These are phyloP conservation scores for Globisporangium alternatum DNA, from an alignment of 352 stramenopile genomes.

Conservation along the genomic window DNA sequence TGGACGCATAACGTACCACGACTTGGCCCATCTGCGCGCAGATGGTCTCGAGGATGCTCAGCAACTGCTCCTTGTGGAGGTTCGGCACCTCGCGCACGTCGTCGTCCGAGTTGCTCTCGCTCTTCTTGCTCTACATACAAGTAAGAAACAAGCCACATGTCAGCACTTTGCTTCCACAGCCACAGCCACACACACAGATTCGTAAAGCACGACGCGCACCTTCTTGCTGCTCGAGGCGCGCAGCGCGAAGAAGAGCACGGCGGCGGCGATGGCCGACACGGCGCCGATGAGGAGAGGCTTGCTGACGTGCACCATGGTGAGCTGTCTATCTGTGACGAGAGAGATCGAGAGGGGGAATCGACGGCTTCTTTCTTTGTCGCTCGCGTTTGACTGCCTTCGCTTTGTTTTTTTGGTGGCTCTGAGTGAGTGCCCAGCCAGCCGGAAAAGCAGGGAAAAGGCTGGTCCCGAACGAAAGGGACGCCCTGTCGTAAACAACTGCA, in stretches of 20 bases:
- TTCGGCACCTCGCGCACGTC: conserved; percentile 74
- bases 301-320: conserved; percentile 69
- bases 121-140: conserved; percentile 46
- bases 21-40: conserved; percentile 88
- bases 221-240: conserved; percentile 32
- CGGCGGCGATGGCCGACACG: conserved; percentile 56
- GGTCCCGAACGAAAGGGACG: not conserved
- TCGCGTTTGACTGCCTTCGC: not conserved
- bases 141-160: not conserved
- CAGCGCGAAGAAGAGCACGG: conserved; percentile 56
- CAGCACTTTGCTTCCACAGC: conserved; percentile 6
- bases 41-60: conserved; percentile 87
- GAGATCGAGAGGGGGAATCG: not conserved
- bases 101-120: conserved; percentile 44
- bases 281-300: conserved; percentile 79
- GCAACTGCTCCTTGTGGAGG: conserved; percentile 84
- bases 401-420: conserved; percentile 9
- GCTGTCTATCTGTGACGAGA: not conserved
- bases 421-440: not conserved
- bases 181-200: conserved; percentile 5
- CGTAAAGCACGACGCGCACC: conserved; percentile 13
- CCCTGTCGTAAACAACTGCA: not conserved
- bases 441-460: not conserved
- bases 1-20: conserved; percentile 45
- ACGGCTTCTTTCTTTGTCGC: conserved; percentile 10